Percentiles rank a stretch among this genome's conserved stretches.
These are phyloP conservation scores for Populus tomentosa DNA, from an alignment of 441 rosid genomes.

Conservation along the genomic window DNA sequence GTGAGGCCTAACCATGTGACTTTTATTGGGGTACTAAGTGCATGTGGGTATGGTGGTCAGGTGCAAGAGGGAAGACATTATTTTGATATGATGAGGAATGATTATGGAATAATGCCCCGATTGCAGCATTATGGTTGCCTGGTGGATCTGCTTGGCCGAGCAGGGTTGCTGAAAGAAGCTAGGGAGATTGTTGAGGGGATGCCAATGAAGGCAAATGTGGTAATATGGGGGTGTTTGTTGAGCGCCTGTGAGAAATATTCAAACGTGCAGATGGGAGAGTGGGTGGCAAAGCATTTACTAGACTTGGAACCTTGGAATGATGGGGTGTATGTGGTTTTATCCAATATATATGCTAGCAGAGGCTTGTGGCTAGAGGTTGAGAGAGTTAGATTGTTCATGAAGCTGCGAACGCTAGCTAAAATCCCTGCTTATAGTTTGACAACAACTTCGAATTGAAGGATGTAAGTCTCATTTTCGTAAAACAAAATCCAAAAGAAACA, in stretches of 20 bases:
- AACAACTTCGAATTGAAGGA: conserved; percentile 19
- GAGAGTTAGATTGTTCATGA: conserved; percentile 57
- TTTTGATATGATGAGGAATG: neutral
- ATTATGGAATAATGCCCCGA: neutral
- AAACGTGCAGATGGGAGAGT: conserved; percentile 70
- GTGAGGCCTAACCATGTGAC: conserved; percentile 70
- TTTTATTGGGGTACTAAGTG: conserved; percentile 26
- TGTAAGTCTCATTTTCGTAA: neutral
- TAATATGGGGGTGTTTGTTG: conserved; percentile 79
- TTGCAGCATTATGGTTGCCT: neutral
- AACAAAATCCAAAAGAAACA: neutral
- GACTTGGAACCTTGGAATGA: conserved; percentile 79
- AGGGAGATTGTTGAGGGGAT: conserved; percentile 59
- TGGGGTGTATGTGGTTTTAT: conserved; percentile 75
- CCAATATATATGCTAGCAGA: conserved; percentile 67
- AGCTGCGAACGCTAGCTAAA: conserved; percentile 50
- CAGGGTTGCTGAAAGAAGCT: conserved; percentile 66
- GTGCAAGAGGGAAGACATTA: neutral
- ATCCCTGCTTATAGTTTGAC: conserved; percentile 65
- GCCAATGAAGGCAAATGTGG: conserved; percentile 72
- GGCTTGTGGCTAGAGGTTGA: conserved; percentile 82
- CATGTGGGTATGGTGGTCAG: neutral
- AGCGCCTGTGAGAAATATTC: conserved; percentile 87
- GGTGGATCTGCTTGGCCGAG: conserved; percentile 36
- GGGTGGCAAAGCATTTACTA: conserved; percentile 63